Evolutionary conservation across 768 basidiomycete genomes (phyloP), one percentile per base, ranked within the genome.

Genomic region (Xerocomus brunneocitrinus): DNA sequence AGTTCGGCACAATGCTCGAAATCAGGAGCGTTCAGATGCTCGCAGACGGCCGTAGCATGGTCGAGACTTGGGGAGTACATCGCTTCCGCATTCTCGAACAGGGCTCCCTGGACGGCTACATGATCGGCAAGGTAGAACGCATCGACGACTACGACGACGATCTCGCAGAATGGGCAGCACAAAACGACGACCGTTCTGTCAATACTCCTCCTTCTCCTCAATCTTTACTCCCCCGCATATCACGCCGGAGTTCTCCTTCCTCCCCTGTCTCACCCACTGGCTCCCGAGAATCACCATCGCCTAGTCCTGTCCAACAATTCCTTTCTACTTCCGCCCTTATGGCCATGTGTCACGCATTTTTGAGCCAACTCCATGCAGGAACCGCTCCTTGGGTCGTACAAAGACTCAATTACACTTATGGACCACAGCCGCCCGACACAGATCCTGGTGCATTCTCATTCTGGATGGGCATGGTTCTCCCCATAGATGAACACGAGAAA

Each of bases 341-440:
- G 71, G 72, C 67, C 2, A 75, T 74, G 13, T 89, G 87, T 62
- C 77, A 77, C 42, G 70, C 72, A 5, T 89, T 89, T 62, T 71
- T 89, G 53, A 73, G 75, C 25, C 81, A 84, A 56, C 73, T 88
- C 9, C 69, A 79, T 52, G 73, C 73, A 3, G 90, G 91, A 14
- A 85, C 83, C 1, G 90, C 92, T 1, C 95, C 95, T 10, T 98
- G 95, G 95, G 85, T 98, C 34, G 84, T 91, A 2, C 91, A 97
- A 63, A 81, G 91, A 45, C 77, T 97, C 41, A 83, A 89, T 63
- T 81, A 79, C 61, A 83, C 85, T 0, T 89, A 88, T 64, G 91
- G 91, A 3, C 73, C 79, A 5, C 87, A 89, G 76, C 93, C 93
- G 1, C 61, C 69, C 5, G 65, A 74, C 24, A 62, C 54, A 12